These are phyloP conservation scores for Atkinsonella texensis DNA, from an alignment of 2,329 filamentous ascomycete species.

Conservation along the genomic window DNA sequence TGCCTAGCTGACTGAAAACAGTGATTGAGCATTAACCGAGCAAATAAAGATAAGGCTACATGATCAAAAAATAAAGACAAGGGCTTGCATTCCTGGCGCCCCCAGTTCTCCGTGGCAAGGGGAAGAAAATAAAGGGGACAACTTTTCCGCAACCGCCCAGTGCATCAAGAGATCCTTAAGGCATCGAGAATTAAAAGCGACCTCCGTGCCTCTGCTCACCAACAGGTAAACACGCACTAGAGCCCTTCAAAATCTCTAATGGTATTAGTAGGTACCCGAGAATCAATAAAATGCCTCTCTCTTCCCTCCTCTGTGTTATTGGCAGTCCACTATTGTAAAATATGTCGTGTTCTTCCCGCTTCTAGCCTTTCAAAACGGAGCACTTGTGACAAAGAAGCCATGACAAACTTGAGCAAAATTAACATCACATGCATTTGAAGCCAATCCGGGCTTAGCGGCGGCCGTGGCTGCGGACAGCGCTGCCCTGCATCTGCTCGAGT, in stretches of 20 bases:
- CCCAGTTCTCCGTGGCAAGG: neutral
- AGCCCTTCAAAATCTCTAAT: neutral
- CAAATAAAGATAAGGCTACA: slow-evolving; percentile 22
- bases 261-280: slow-evolving; percentile 13
- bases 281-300: slow-evolving; percentile 17
- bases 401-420: slow-evolving; percentile 16
- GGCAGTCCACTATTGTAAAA: slow-evolving; percentile 11
- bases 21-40: slow-evolving; percentile 19
- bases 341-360: slow-evolving; percentile 15
- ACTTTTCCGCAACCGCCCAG: slow-evolving; percentile 3
- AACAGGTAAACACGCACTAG: neutral
- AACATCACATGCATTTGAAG: slow-evolving; percentile 13
- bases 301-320: slow-evolving; percentile 17
- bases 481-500: slow-evolving; percentile 87
- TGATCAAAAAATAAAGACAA: slow-evolving; percentile 17
- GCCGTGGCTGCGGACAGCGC: slow-evolving; percentile 79
- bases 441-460: slow-evolving; percentile 54
- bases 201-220: neutral
- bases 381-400: slow-evolving; percentile 15
- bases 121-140: neutral
- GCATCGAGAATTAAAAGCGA: neutral
- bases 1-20: slow-evolving; percentile 21
- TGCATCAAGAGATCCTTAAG: slow-evolving; percentile 1
- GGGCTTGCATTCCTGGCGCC: slow-evolving; percentile 6
- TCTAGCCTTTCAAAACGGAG: slow-evolving; percentile 21